Evolutionary conservation across 2,329 filamentous ascomycete genomes (phyloP).

Genomic region (Fusarium poae): DNA sequence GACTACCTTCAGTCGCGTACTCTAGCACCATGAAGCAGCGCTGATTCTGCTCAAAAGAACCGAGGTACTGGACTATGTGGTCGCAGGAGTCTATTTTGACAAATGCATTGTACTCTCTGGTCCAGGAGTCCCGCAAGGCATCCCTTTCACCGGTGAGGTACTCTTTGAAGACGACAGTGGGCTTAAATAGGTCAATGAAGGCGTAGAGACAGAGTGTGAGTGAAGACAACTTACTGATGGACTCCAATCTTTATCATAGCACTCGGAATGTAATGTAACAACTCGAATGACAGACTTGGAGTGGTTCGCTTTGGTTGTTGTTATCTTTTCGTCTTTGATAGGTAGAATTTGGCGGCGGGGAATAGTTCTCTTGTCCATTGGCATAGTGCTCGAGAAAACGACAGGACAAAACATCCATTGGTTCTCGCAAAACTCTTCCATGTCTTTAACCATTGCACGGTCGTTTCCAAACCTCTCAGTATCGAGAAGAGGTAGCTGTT

Average conservation of each 20-base stretch:
- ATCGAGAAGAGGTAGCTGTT: slow-evolving; percentile 16
- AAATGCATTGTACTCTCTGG: slow-evolving; percentile 11
- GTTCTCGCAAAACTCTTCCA: not conserved
- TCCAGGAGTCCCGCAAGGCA: slow-evolving; percentile 10
- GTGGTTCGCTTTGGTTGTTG: not conserved
- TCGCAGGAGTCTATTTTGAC: slow-evolving; percentile 12
- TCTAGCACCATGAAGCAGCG: slow-evolving; percentile 26
- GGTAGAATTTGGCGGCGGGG: slow-evolving; percentile 25
- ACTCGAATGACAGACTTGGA: not conserved
- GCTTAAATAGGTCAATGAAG: slow-evolving; percentile 1
- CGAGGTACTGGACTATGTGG: slow-evolving; percentile 26
- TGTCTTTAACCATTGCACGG: not conserved
- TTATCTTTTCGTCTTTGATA: not conserved
- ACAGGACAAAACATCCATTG: slow-evolving; percentile 37
- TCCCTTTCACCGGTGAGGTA: slow-evolving; percentile 11
- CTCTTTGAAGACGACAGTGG: slow-evolving; percentile 28
- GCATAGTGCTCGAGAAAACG: not conserved
- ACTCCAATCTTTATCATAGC: slow-evolving; percentile 8
- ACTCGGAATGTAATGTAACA: slow-evolving; percentile 12
- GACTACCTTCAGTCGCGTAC: slow-evolving; percentile 13
- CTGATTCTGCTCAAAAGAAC: slow-evolving; percentile 26
- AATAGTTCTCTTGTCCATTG: not conserved
- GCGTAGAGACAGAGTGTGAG: no score
- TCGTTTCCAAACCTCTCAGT: not conserved
- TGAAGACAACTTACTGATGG: not conserved